Base-by-base conservation (phyloP, 345 rosid genomes). In the Chamaenerion angustifolium region DNA sequence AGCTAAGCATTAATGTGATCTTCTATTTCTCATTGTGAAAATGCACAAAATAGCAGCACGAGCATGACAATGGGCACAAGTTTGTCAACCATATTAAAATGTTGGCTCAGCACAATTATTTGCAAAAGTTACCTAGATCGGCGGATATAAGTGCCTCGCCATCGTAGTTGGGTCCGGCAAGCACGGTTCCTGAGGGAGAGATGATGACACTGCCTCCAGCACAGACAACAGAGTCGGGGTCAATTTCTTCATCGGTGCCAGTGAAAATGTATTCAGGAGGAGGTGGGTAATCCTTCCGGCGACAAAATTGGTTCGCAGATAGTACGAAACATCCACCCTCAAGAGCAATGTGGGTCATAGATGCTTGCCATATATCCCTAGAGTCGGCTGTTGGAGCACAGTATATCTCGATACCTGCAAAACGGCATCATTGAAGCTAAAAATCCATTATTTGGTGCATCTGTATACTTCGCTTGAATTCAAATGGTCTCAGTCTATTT, bases 371-470 rank as follows among this genome's bases (percentile, higher is more conserved):
- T 49, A 71, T 66, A 4, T 71, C 76, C 74, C 96, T 71, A 17
- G 89, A 42, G 72, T 90, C 98, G 59, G 98, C 98, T 10, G 98
- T 86, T 0, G 98, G 98, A 25, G 96, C 95, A 69, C 98, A 86
- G 64, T 90, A 90, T 56, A 90, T 86, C 63, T 86, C 92, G 56
- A 86, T 54, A 42, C 97, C 95, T 82, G 57, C 23, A 52, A 49
- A 15, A 12, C 19, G 18, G 35, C 18, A 11, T 43, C 37, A 31
- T 31, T 31, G 37, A 31, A 31, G 37, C 6, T 0, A 8, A 8
- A 5, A 31, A 31, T 1, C 8, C 37, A 31, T 2, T 31, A 31
- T 31, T 31, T 31, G 37, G 37, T 31, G 10, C 6, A 31, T 3
- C 10, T 31, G 8, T 31, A 31, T 31, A 7, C 37, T 31, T 31